Evolutionary conservation across 495 filamentous ascomycete genomes (phyloP).

Genomic region (Daldinia childiae): DNA sequence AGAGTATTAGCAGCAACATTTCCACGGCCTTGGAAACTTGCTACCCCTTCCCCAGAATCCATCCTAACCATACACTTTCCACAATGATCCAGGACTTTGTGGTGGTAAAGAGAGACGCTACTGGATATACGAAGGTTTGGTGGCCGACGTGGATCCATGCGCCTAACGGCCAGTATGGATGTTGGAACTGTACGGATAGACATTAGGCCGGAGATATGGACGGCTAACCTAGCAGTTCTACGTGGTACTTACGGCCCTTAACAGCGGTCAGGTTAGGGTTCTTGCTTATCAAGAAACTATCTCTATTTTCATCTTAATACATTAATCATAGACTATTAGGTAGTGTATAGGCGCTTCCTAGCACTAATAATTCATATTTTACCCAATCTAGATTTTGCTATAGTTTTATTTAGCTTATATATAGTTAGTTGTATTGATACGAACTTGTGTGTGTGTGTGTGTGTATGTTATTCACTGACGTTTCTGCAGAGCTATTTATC

Average conservation of each 20-base stretch:
- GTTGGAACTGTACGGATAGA: too few relatives aligned
- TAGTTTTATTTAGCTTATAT: too few relatives aligned
- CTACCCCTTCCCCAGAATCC: not conserved
- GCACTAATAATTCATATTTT: too few relatives aligned
- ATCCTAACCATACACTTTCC: not conserved
- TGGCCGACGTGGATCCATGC: not conserved
- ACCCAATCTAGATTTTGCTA: too few relatives aligned
- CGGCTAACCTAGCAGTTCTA: not conserved
- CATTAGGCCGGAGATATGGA: not conserved
- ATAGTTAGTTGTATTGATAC: too few relatives aligned
- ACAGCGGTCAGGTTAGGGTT: not conserved
- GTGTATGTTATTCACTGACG: too few relatives aligned
- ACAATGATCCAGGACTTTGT: not conserved
- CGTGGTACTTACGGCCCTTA: not conserved
- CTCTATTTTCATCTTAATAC: not conserved
- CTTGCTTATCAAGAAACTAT: not conserved
- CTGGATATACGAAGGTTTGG: not conserved
- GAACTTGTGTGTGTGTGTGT: too few relatives aligned
- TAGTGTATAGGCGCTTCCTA: too few relatives aligned
- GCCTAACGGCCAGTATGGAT: not conserved
- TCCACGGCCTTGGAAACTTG: not conserved
- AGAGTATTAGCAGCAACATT: not conserved
- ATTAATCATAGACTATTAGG: too few relatives aligned
- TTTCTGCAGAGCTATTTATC: too few relatives aligned
- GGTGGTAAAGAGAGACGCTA: not conserved